phyloP scores from a whole-genome alignment of 495 filamentous ascomycete species.

The Penicillium macrosclerotiorum region DNA sequence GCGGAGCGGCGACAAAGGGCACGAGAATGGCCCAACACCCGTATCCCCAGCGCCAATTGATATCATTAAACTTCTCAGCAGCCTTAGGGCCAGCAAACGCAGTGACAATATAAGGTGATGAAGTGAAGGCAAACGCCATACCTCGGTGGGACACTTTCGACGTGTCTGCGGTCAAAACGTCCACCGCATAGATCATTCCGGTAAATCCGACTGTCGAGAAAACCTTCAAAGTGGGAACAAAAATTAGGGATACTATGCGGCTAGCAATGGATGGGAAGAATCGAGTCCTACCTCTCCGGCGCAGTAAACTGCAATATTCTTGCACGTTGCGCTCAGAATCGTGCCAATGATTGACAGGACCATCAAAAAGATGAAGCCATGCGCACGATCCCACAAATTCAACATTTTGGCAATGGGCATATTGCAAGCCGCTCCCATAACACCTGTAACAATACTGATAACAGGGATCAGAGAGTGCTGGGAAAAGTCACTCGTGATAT shows the following conservation, averaged over 20 bases:
- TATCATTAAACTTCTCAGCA: constrained; percentile 30
- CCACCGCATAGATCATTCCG: constrained; percentile 48
- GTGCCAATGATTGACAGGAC: constrained; percentile 32
- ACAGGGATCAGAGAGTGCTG: constrained; percentile 56
- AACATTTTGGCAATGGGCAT: constrained; percentile 64
- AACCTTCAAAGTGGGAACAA: too few species aligned
- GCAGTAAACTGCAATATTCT: too few species aligned
- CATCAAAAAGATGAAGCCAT: constrained; percentile 47
- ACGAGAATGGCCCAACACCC: constrained; percentile 55
- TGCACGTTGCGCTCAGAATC: constrained; percentile 40
- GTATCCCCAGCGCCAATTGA: constrained; percentile 56
- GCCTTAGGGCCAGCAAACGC: constrained; percentile 22
- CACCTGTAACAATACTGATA: constrained; percentile 50
- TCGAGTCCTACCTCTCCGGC: too few species aligned
- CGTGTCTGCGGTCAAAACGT: constrained; percentile 57
- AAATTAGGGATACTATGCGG: neutral
- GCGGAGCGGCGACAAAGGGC: constrained; percentile 48
- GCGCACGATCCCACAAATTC: constrained; percentile 59
- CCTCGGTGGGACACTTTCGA: constrained; percentile 54
- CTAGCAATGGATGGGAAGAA: neutral
- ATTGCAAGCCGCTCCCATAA: constrained; percentile 27
- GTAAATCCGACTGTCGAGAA: constrained; percentile 51
- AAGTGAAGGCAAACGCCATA: constrained; percentile 54
- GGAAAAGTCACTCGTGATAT: constrained; percentile 47
- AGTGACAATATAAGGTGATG: constrained; percentile 47